phyloP scores from a whole-genome alignment of 75 land plant genomes.

The Sequoia sempervirens region DNA sequence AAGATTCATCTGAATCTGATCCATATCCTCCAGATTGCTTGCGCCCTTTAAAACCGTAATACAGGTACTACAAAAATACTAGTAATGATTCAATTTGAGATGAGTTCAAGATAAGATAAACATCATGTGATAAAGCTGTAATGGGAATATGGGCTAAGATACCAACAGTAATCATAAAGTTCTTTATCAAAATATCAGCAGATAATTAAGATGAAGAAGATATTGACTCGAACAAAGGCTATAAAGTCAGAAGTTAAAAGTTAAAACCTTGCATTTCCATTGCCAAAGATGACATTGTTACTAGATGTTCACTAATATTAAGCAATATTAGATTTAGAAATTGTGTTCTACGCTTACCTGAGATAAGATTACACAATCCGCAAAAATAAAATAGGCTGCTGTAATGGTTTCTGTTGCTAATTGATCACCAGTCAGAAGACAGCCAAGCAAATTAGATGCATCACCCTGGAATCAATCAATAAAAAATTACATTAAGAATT shows the following conservation, averaged over 20 bases:
- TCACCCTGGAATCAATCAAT: constrained; percentile 31
- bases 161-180: background rate
- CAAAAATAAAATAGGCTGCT: constrained; percentile 35
- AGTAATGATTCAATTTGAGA: background rate
- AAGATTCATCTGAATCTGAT: constrained; percentile 10
- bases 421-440: constrained; percentile 43
- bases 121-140: background rate
- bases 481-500: background rate
- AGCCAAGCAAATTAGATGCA: constrained; percentile 34
- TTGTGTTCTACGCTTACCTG: constrained; percentile 19
- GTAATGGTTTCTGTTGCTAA: constrained; percentile 34
- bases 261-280: background rate
- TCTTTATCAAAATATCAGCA: background rate
- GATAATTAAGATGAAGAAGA: background rate
- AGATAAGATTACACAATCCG: constrained; percentile 24
- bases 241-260: background rate
- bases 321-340: background rate
- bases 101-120: background rate
- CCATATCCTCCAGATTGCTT: constrained; percentile 5
- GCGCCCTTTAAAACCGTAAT: constrained; percentile 14
- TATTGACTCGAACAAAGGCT: background rate
- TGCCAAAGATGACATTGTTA: background rate
- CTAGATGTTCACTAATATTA: background rate
- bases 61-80: constrained; percentile 27
- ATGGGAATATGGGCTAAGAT: background rate